These are phyloP conservation scores for Agaricus subrufescens DNA, from an alignment of 768 basidiomycete genomes.

Conservation along the genomic window DNA sequence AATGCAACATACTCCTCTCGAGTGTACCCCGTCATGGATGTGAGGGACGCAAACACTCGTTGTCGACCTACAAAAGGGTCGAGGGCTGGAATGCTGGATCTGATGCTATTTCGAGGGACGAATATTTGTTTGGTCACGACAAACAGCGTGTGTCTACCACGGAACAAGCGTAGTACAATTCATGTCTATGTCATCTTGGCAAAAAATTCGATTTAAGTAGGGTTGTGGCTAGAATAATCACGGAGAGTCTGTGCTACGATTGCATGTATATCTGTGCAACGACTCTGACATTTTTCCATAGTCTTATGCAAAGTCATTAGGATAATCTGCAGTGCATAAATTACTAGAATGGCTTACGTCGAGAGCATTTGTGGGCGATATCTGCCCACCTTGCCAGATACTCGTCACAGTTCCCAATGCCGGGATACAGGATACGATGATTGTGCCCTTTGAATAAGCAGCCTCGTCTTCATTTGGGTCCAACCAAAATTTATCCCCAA, in stretches of 20 bases:
- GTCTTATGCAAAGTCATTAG: conserved; percentile 38
- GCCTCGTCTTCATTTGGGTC: conserved; percentile 80
- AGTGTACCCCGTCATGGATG: conserved; percentile 33
- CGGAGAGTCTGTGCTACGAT: conserved; percentile 70
- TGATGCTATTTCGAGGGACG: background rate
- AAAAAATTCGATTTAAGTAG: too few species aligned
- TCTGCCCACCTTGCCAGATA: conserved; percentile 79
- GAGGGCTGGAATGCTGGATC: background rate
- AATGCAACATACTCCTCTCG: conserved; percentile 42
- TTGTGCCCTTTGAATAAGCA: conserved; percentile 47
- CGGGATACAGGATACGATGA: conserved; percentile 85
- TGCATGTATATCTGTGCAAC: conserved; percentile 71
- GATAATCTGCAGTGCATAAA: background rate
- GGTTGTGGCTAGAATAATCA: conserved; percentile 19
- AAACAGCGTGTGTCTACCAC: background rate
- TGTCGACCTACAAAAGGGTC: background rate
- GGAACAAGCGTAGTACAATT: too few species aligned
- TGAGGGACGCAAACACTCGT: background rate
- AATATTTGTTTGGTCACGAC: background rate
- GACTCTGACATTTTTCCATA: conserved; percentile 63
- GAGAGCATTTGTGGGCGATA: conserved; percentile 47
- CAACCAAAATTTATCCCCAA: conserved; percentile 60
- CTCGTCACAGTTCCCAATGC: conserved; percentile 80
- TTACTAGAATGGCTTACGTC: conserved; percentile 38
- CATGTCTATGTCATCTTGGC: too few species aligned